These are phyloP conservation scores for Coemansia sp. DNA, from an alignment of 371 early-diverging fungal species.

Conservation along the genomic window DNA sequence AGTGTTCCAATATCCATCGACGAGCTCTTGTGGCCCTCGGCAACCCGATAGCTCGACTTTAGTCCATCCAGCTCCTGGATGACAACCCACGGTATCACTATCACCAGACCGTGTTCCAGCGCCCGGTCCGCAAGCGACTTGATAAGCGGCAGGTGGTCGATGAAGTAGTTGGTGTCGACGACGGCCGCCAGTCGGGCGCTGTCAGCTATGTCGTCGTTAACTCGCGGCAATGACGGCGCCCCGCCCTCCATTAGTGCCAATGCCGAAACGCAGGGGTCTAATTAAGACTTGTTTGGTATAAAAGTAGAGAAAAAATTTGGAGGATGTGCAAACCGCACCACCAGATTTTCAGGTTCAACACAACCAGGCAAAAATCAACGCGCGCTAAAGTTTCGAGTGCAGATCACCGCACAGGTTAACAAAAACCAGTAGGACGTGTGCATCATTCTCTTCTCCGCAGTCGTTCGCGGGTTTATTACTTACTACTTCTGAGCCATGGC, in stretches of 20 bases:
- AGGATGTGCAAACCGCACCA: no score
- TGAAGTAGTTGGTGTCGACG: constrained; percentile 45
- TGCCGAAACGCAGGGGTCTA: no score
- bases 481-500: no score
- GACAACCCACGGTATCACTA: constrained; percentile 39
- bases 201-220: constrained; percentile 11
- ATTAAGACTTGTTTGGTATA: neutral
- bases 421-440: no score
- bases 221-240: neutral
- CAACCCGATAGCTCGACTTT: constrained; percentile 7
- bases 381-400: neutral
- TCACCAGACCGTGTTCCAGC: constrained; percentile 4
- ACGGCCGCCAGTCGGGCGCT: constrained; percentile 23
- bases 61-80: constrained; percentile 41
- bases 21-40: neutral
- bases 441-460: no score
- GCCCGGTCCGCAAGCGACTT: constrained; percentile 9
- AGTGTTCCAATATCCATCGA: constrained; percentile 1
- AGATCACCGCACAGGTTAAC: no score
- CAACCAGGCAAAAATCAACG: no score
- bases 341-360: no score
- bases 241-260: neutral
- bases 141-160: constrained; percentile 25
- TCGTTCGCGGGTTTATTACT: no score
- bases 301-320: neutral